Evolutionary conservation across 192 early-diverging fungal genomes (phyloP), one percentile per base, ranked within the genome.

Genomic region (Phycomyces nitens): DNA sequence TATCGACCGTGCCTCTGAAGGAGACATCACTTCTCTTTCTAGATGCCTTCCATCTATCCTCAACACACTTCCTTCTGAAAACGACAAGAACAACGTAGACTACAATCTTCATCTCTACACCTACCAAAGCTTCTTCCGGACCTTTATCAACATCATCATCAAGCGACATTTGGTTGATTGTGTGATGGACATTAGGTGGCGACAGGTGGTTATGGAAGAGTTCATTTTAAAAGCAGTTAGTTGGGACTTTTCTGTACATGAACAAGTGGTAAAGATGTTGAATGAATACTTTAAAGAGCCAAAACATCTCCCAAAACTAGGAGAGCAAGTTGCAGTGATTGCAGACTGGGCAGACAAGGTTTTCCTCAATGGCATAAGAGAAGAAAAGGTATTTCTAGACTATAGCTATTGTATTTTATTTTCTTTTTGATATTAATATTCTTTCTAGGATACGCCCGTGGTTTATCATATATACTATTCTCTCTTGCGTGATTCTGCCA

Each of bases 91-190:
- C 3, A 47, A 18, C 3, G 44, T 18, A 47, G 49, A 53, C 0
- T 49, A 51, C 0, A 56, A 50, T n/a, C 67, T 80, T 40, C 65
- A 80, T 41, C 59, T 60, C 51, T 68, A 73, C n/a, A 76, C 71
- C 5, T 83, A 80, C 24, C 59, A 72, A n/a, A 67, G 71, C n/a
- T 83, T 83, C 29, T 70, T 76, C 57, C 56, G 67, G 1, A 76
- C 78, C 0, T 70, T 78, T 18, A 58, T 79, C 43, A 69, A 62
- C 18, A 60, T 74, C 20, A 40, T 83, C 1, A 40, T 61, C 3
- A 77, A 77, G n/a, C 67, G 68, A 16, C 70, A 77, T 26, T 57
- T 79, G 21, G 50, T 70, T 1, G 71, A 77, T 3, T 73, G 71
- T 53, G 43, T 83, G 16, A 58, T 49, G 8, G 69, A 66, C 40